phyloP scores from a whole-genome alignment of 2,329 filamentous ascomycete species.

The Westerdykella aurantiaca region DNA sequence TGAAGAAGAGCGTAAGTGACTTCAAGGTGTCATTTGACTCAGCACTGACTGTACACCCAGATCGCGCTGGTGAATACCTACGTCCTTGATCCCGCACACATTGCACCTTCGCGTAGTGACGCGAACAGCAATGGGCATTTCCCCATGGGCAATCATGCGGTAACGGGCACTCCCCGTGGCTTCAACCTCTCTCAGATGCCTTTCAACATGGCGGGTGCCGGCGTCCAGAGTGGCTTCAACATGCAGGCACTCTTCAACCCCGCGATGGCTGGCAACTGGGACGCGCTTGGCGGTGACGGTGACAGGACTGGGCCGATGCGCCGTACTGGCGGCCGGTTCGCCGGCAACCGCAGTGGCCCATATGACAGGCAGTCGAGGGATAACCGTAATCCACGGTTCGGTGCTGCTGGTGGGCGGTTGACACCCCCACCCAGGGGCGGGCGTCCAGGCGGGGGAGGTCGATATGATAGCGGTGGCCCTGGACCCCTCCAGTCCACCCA shows the following conservation, averaged over 20 bases:
- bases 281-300: slow-evolving; percentile 38
- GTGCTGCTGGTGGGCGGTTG: slow-evolving; percentile 43
- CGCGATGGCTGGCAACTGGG: slow-evolving; percentile 51
- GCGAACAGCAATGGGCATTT: slow-evolving; percentile 95
- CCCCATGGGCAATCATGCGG: slow-evolving; percentile 66
- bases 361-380: slow-evolving; percentile 39
- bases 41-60: slow-evolving; percentile 41
- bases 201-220: slow-evolving; percentile 53
- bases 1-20: slow-evolving; percentile 73
- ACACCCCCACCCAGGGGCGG: slow-evolving; percentile 48
- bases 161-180: slow-evolving; percentile 79
- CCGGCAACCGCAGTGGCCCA: slow-evolving; percentile 31
- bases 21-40: background rate
- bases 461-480: slow-evolving; percentile 68
- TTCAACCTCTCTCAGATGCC: slow-evolving; percentile 77
- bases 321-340: slow-evolving; percentile 34
- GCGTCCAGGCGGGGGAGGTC: slow-evolving; percentile 40
- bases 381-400: slow-evolving; percentile 44
- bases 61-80: slow-evolving; percentile 89
- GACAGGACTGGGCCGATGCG: slow-evolving; percentile 42
- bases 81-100: slow-evolving; percentile 88
- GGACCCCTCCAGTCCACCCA: slow-evolving; percentile 88
- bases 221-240: slow-evolving; percentile 37
- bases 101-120: slow-evolving; percentile 87
- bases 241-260: slow-evolving; percentile 46